A percentile compares a stretch with the other conserved stretches of the same genome.
Conservation (phyloP, 2,329 filamentous ascomycete species). For the Knufia fluminis region DNA sequence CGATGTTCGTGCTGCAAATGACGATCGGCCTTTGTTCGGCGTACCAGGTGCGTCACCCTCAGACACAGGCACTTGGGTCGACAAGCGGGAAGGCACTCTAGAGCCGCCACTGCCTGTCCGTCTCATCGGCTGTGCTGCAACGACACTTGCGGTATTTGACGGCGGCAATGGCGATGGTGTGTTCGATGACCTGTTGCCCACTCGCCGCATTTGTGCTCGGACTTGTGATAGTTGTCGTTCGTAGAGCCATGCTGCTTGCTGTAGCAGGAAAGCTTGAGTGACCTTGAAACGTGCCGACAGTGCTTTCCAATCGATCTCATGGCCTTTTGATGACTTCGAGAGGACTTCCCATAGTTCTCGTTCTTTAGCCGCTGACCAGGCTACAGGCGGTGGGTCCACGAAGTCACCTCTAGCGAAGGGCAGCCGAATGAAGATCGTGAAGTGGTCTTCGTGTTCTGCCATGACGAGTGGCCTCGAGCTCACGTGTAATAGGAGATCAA, state of each 20-base stretch:
- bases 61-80: constrained; percentile 21
- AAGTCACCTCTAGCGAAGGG: constrained; percentile 82
- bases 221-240: constrained; percentile 86
- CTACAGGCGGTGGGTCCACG: constrained; percentile 77
- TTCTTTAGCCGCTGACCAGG: constrained; percentile 83
- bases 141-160: constrained; percentile 35
- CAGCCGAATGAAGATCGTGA: constrained; percentile 77
- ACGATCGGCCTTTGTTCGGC: constrained; percentile 19
- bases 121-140: constrained; percentile 30
- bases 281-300: constrained; percentile 67
- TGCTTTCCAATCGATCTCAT: constrained; percentile 71
- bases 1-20: constrained; percentile 16
- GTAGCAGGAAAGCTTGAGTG: constrained; percentile 75
- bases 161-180: constrained; percentile 35
- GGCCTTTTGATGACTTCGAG: constrained; percentile 67
- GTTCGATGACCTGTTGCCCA: constrained; percentile 32
- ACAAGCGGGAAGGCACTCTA: constrained; percentile 32
- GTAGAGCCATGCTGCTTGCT: constrained; percentile 89
- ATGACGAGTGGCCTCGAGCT: constrained; percentile 9
- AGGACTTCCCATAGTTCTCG: constrained; percentile 83
- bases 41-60: constrained; percentile 18
- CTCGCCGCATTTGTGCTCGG: constrained; percentile 75
- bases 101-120: constrained; percentile 28
- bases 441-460: constrained; percentile 26
- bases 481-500: too few relatives aligned